Base-by-base conservation (phyloP, 1,284 basidiomycete species). In the Heterobasidion irregulare region DNA sequence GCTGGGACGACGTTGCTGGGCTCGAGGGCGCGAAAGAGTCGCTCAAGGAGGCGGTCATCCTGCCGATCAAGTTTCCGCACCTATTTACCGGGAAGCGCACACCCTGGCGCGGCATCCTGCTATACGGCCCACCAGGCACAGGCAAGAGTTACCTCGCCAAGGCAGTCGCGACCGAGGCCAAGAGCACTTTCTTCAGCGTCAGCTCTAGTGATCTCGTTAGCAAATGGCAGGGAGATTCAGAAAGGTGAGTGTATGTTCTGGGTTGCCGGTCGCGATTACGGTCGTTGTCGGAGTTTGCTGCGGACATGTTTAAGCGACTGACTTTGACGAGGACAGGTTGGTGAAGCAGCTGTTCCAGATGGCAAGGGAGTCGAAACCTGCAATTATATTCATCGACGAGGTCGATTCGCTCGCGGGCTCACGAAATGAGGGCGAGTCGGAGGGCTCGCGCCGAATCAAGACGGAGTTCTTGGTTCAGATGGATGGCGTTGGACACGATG, bases 191-290 rank as follows among this genome's bases (percentile, higher is more conserved):
- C 79, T 99, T 97, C 75, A 94, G 90, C 63, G 94, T 99, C 58
- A 94, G 90, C 64, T 94, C 91, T 52, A 90, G 87, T 70, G 97
- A 99, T 68, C 77, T 99, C 53, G 97, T 99, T 56, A 96, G 92
- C 71, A 99, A 99, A 72, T 99, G 96, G 96, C 97, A 98, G 78
- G 96, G 96, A 62, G 96, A 99, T 72, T 95, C 92, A 18, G 96
- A 99, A 73, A 78, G 92, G 93, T 92, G 59, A 66, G 83, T 71
- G 15, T 16, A 26, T 7, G 45, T 47, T 53, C 56, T 51, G 49
- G 16, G 36, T 26, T 8, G 54, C 18, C 6, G 26, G 33, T 13
- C 48, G 53, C 50, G 26, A 10, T 51, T 1, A 35, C 46, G 45
- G 6, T 26, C 26, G 26, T 5, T 5, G 26, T 26, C 26, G 26